phyloP scores from a whole-genome alignment of 2,329 filamentous ascomycete genomes.

The Lojkania enalia region DNA sequence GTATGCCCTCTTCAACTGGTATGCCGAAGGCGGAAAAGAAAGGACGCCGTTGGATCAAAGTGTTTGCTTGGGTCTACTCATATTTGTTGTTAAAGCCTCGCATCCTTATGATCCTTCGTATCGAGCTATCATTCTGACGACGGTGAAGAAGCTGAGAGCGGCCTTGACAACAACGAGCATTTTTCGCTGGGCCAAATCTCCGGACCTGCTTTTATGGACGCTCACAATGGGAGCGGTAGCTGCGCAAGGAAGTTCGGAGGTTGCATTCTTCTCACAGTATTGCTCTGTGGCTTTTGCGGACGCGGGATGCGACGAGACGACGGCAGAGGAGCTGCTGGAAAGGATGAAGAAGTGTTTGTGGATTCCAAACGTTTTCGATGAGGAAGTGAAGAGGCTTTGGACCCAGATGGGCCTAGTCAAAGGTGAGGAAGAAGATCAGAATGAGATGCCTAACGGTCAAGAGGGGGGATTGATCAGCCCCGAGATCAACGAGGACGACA shows the following conservation, averaged over 20 bases:
- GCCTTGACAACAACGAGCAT: conserved; percentile 19
- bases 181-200: conserved; percentile 23
- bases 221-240: conserved; percentile 35
- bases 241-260: conserved; percentile 17
- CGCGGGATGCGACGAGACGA: conserved; percentile 14
- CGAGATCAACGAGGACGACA: conserved; percentile 15
- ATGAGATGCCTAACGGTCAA: conserved; percentile 2
- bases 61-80: conserved; percentile 30
- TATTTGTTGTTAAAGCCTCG: conserved; percentile 30
- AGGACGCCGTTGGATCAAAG: conserved; percentile 24
- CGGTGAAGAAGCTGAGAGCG: conserved; percentile 24
- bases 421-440: conserved; percentile 8
- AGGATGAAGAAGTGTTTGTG: conserved; percentile 24
- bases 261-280: conserved; percentile 24
- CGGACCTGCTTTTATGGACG: conserved; percentile 34
- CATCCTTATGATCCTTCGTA: conserved; percentile 21
- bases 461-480: conserved; percentile 4
- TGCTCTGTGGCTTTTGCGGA: conserved; percentile 17
- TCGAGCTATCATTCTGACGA: conserved; percentile 20
- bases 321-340: conserved; percentile 20
- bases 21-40: conserved; percentile 18
- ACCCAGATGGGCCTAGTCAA: conserved; percentile 22
- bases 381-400: conserved; percentile 23
- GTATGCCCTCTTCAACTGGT: conserved; percentile 35
- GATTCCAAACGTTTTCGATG: conserved; percentile 26